Conservation (phyloP, 1,139 yeast genomes). For the Diutina neorugosa region DNA sequence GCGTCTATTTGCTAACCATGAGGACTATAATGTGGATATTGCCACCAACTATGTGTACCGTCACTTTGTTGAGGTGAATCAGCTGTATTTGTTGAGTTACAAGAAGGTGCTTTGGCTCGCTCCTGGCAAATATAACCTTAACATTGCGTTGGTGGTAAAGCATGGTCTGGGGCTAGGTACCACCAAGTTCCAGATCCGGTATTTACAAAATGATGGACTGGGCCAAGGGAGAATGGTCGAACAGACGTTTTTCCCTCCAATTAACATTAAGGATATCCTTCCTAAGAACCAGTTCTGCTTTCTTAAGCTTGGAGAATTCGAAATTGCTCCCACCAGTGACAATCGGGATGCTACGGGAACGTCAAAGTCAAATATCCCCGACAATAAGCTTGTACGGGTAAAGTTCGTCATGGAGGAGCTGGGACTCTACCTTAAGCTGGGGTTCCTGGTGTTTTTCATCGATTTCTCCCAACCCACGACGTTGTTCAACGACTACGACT, state of each 20-base stretch:
- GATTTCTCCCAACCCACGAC: conserved; percentile 38
- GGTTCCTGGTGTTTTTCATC: conserved; percentile 44
- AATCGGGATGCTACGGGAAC: not conserved
- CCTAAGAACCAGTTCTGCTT: conserved; percentile 42
- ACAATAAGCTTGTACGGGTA: conserved; percentile 23
- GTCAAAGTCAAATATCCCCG: conserved; percentile 4
- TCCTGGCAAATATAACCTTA: conserved; percentile 39
- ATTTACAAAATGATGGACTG: conserved; percentile 10
- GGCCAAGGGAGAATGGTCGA: conserved; percentile 11
- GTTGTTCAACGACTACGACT: conserved; percentile 31
- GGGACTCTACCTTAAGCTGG: conserved; percentile 43
- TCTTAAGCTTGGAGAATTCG: conserved; percentile 40
- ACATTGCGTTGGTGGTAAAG: conserved; percentile 41
- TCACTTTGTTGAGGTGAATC: conserved; percentile 33
- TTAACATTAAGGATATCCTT: conserved; percentile 43
- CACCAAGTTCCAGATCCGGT: conserved; percentile 38
- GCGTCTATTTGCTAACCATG: conserved; percentile 39
- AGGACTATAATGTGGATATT: conserved; percentile 40
- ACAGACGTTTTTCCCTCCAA: conserved; percentile 41
- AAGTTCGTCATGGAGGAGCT: conserved; percentile 47
- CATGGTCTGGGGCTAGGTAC: conserved; percentile 49
- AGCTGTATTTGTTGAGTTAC: conserved; percentile 39
- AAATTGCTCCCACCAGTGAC: conserved; percentile 10
- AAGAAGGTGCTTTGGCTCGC: conserved; percentile 35
- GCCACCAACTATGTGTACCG: conserved; percentile 34